Base-by-base conservation (phyloP, 352 stramenopile species). In the Phytopythium cucurbitacearum region DNA sequence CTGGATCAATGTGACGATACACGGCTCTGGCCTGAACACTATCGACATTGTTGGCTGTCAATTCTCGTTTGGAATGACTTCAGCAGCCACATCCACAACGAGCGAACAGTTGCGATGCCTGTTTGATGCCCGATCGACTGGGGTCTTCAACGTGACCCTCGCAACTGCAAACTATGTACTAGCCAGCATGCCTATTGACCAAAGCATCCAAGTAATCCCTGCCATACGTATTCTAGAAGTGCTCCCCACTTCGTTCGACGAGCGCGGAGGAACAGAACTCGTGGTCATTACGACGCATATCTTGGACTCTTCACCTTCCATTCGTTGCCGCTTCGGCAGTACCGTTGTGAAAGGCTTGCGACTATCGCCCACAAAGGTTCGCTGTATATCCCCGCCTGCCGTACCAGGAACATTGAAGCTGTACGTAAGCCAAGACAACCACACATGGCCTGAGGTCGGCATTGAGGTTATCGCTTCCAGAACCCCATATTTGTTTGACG, bases 261-360 rank as follows among this genome's bases (percentile, higher is more conserved):
- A 89, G 16, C 51, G 56, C 11, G 78, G 78, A 21, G 78, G 78
- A 40, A 54, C 44, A 0, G 59, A 69, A 16, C 37, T 69, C 16
- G 40, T 83, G 41, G 56, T 87, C 12, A 56, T 56, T 12, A 54
- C 62, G 7, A 32, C 57, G 15, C 73, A 76, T 40, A 36, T 78
- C 5, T 46, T 45, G 32, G 37, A 38, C 7, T 41, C 45, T 43
- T 48, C 56, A 32, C 60, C 63, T 36, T 63, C 62, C 3, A 21
- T 78, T 45, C 59, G 58, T 4, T 85, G 74, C 51, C 53, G 58
- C 13, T 83, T 85, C 69, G 69, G 59, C 8, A 53, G 45, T 32
- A 45, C 8, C 0, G 5, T 59, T 2, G 64, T 71, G 1, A 48
- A 69, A 0, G 76, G 47, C 1, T 32, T 82, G 7, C 32, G 56